phyloP scores from a whole-genome alignment of 106 monocot genomes.

The Iris macrosiphon region DNA sequence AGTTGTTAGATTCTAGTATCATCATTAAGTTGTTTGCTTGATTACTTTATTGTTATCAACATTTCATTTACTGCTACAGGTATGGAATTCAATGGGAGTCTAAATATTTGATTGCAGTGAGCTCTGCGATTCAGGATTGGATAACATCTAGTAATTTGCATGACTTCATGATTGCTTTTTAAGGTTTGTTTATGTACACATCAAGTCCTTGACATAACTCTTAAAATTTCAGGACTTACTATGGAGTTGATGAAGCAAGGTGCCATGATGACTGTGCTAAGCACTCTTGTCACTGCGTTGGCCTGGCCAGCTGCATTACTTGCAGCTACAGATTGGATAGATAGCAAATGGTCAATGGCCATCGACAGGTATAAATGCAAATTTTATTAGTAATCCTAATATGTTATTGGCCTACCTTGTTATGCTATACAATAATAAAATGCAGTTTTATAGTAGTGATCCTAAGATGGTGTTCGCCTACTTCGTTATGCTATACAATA shows the following conservation, averaged over 20 bases:
- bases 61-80: conserved; percentile 28
- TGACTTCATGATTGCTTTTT: background rate
- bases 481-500: no score
- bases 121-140: conserved; percentile 96
- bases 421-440: no score
- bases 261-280: conserved; percentile 94
- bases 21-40: no score
- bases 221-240: conserved; percentile 49
- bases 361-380: conserved; percentile 63
- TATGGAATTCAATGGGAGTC: conserved; percentile 96
- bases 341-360: conserved; percentile 96
- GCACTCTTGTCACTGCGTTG: conserved; percentile 67
- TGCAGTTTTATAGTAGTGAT: no score
- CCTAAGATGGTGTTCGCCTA: no score
- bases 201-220: conserved; percentile 3
- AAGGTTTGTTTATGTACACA: background rate
- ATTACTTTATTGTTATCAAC: no score
- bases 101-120: conserved; percentile 78
- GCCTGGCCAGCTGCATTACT: conserved; percentile 92
- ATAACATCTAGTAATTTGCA: conserved; percentile 75
- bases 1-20: no score
- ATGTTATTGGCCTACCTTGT: no score
- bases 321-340: conserved; percentile 83
- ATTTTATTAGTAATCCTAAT: background rate
- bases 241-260: conserved; percentile 81